Evolutionary conservation across 495 filamentous ascomycete genomes (phyloP).

Genomic region (Hypoxylon trugodes): DNA sequence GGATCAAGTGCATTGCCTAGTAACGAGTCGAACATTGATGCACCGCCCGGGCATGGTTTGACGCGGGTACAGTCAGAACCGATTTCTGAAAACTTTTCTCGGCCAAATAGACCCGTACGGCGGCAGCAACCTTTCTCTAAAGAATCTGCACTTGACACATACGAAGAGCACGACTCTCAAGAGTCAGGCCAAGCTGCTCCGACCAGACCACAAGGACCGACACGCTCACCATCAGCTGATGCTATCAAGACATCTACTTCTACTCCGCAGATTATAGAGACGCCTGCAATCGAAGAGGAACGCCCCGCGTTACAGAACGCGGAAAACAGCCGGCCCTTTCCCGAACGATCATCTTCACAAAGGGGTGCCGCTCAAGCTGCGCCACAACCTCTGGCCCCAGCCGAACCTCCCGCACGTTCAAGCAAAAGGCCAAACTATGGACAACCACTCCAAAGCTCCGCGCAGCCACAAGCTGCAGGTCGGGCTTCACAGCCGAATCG

Average conservation of each 20-base stretch:
- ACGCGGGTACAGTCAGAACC: slow-evolving; percentile 82
- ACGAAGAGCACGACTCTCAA: slow-evolving; percentile 29
- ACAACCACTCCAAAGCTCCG: slow-evolving; percentile 42
- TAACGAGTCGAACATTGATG: slow-evolving; percentile 56
- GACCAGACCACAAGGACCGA: slow-evolving; percentile 29
- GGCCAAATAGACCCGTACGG: slow-evolving; percentile 56
- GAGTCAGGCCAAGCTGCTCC: slow-evolving; percentile 24
- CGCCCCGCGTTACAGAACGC: slow-evolving; percentile 30
- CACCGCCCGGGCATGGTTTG: slow-evolving; percentile 63
- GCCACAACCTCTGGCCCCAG: slow-evolving; percentile 36
- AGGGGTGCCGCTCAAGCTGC: slow-evolving; percentile 27
- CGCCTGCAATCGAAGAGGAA: slow-evolving; percentile 63
- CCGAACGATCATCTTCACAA: slow-evolving; percentile 67
- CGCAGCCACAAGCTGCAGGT: slow-evolving; percentile 29
- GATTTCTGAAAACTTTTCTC: slow-evolving; percentile 65
- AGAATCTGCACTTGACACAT: slow-evolving; percentile 33
- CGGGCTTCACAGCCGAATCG: slow-evolving; percentile 25
- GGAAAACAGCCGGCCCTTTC: slow-evolving; percentile 46
- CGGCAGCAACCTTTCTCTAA: slow-evolving; percentile 54
- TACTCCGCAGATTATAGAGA: slow-evolving; percentile 76
- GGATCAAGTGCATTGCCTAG: slow-evolving; percentile 65
- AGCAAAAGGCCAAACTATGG: slow-evolving; percentile 53
- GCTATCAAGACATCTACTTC: slow-evolving; percentile 43
- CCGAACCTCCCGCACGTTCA: slow-evolving; percentile 59
- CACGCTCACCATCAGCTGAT: slow-evolving; percentile 34